phyloP scores from a whole-genome alignment of 1,139 yeast species.

The Kodamaea suecica region DNA sequence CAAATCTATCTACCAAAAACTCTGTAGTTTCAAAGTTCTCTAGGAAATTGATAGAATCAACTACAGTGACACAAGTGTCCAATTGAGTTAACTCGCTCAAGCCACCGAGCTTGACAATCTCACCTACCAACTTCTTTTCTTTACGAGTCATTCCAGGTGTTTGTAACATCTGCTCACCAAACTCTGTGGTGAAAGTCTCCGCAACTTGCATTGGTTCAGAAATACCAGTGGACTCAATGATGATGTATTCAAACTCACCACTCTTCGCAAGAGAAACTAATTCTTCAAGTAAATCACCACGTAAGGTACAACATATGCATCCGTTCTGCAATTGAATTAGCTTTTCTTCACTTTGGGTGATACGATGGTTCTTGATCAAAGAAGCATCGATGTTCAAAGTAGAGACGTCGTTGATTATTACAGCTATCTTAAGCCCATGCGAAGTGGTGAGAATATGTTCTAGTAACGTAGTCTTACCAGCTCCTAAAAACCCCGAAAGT shows the following conservation, averaged over 20 bases:
- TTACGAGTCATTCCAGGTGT: slow-evolving; percentile 18
- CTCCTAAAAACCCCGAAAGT: slow-evolving; percentile 43
- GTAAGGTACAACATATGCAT: slow-evolving; percentile 46
- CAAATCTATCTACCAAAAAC: slow-evolving; percentile 38
- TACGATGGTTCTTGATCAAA: slow-evolving; percentile 34
- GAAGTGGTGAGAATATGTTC: slow-evolving; percentile 36
- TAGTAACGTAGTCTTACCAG: slow-evolving; percentile 46
- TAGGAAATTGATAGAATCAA: slow-evolving; percentile 40
- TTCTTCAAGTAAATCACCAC: slow-evolving; percentile 45
- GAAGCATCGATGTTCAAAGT: slow-evolving; percentile 41
- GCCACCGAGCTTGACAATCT: slow-evolving; percentile 37
- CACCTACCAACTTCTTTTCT: slow-evolving; percentile 24
- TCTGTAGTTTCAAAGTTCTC: slow-evolving; percentile 42
- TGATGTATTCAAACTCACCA: slow-evolving; percentile 37
- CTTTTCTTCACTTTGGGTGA: slow-evolving; percentile 40
- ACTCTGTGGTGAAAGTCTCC: slow-evolving; percentile 44
- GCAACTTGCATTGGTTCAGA: slow-evolving; percentile 52
- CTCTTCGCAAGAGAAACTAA: slow-evolving; percentile 31
- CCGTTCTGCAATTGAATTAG: slow-evolving; percentile 46
- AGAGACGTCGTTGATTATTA: slow-evolving; percentile 43
- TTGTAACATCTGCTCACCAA: slow-evolving; percentile 27
- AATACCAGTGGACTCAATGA: slow-evolving; percentile 46
- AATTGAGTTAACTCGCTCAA: slow-evolving; percentile 33
- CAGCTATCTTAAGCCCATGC: slow-evolving; percentile 42
- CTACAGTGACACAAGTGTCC: slow-evolving; percentile 48